Conservation (phyloP, 106 monocot genomes). For the Allium cepa region DNA sequence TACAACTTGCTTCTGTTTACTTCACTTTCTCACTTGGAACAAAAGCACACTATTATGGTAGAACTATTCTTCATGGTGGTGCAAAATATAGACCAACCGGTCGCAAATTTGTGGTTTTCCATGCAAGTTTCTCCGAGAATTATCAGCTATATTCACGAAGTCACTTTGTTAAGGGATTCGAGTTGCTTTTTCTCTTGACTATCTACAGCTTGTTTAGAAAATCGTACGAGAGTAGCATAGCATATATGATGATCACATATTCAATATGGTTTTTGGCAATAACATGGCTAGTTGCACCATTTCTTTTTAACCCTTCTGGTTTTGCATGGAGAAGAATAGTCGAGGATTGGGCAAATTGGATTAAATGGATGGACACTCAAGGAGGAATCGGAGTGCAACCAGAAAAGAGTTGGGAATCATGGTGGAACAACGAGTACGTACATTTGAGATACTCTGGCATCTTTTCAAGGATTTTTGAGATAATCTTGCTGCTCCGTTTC, state of each 20-base stretch:
- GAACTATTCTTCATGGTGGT: conserved; percentile 77
- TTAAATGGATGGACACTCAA: conserved; percentile 60
- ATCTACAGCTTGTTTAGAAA: conserved; percentile 49
- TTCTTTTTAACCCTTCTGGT: conserved; percentile 84
- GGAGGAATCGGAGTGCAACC: conserved; percentile 61
- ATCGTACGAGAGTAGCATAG: conserved; percentile 35
- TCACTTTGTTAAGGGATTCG: conserved; percentile 91
- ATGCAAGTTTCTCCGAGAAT: conserved; percentile 77
- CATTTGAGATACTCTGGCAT: conserved; percentile 44
- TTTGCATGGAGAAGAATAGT: conserved; percentile 73
- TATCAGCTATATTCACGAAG: conserved; percentile 85
- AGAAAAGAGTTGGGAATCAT: conserved; percentile 87
- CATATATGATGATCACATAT: conserved; percentile 52
- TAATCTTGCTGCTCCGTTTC: conserved; percentile 58
- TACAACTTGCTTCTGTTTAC: conserved; percentile 67
- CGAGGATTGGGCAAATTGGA: conserved; percentile 80
- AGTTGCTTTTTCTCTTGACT: conserved; percentile 56
- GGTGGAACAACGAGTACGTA: conserved; percentile 73
- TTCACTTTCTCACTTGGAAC: conserved; percentile 91
- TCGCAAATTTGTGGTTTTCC: conserved; percentile 72
- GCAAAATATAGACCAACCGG: conserved; percentile 71
- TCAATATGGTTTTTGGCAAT: conserved; percentile 80
- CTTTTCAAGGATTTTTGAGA: conserved; percentile 40
- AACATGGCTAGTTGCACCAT: conserved; percentile 73
- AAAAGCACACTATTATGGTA: conserved; percentile 66